Percentiles rank a stretch among this genome's conserved stretches.
phyloP scores from a whole-genome alignment of 306 rosid genomes.

The barrel medic (Medicago truncatula) region DNA sequence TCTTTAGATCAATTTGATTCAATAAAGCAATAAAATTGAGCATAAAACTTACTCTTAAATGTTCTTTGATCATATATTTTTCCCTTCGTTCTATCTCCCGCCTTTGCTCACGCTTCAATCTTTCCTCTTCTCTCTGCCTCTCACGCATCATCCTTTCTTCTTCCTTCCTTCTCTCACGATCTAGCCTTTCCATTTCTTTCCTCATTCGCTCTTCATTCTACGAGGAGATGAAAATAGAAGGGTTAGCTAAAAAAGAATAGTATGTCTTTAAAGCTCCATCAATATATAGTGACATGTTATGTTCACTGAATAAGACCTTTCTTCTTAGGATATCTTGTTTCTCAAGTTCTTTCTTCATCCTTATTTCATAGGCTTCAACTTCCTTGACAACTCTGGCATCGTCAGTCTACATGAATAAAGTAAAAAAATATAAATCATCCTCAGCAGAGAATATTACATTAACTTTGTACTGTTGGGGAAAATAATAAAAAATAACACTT shows the following conservation, averaged over 20 bases:
- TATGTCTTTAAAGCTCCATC: slow-evolving; percentile 11
- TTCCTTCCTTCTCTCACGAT: slow-evolving; percentile 92
- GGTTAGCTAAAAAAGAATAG: slow-evolving; percentile 28
- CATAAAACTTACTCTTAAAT: slow-evolving; percentile 68
- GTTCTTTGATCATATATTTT: slow-evolving; percentile 81
- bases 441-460: slow-evolving; percentile 17
- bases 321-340: slow-evolving; percentile 88
- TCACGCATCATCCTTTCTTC: slow-evolving; percentile 96
- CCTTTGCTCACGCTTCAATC: slow-evolving; percentile 83
- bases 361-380: slow-evolving; percentile 81
- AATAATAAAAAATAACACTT: slow-evolving; percentile 38
- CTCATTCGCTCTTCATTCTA: slow-evolving; percentile 84
- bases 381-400: slow-evolving; percentile 76
- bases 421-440: slow-evolving; percentile 33
- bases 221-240: slow-evolving; percentile 31
- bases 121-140: slow-evolving; percentile 87
- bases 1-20: slow-evolving; percentile 33
- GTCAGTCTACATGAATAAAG: slow-evolving; percentile 62
- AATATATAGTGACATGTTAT: slow-evolving; percentile 7
- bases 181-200: slow-evolving; percentile 93
- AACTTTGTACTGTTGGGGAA: slow-evolving; percentile 13
- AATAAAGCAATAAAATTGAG: slow-evolving; percentile 23
- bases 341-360: slow-evolving; percentile 90
- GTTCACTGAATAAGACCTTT: slow-evolving; percentile 64
- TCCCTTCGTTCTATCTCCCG: slow-evolving; percentile 93